These are phyloP conservation scores for Trichosporon coremiiforme DNA, from an alignment of 1,284 basidiomycete genomes.

Conservation along the genomic window DNA sequence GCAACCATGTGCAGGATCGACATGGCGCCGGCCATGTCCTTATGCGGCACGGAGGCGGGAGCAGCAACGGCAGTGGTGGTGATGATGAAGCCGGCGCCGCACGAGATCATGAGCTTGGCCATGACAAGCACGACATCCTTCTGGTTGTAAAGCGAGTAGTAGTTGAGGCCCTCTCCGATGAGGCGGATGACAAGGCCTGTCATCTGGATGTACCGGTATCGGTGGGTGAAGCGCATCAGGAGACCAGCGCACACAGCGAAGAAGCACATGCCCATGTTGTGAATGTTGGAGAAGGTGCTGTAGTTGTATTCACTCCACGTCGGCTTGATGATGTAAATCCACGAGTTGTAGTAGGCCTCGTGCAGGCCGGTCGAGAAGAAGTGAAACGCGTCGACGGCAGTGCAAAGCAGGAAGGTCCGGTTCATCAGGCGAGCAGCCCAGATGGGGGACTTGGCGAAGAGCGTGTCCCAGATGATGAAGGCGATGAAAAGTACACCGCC, in stretches of 20 bases:
- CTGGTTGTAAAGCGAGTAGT: conserved; percentile 18
- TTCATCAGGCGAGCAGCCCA: conserved; percentile 62
- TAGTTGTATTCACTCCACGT: conserved; percentile 43
- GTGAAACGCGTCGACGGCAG: conserved; percentile 55
- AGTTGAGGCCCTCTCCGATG: conserved; percentile 32
- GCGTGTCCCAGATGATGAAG: conserved; percentile 58
- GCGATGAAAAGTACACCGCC: conserved; percentile 56
- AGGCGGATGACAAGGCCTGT: conserved; percentile 40
- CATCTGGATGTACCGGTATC: conserved; percentile 56
- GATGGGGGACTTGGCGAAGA: conserved; percentile 57
- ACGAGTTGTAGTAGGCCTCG: conserved; percentile 54
- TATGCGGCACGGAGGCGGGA: conserved; percentile 55
- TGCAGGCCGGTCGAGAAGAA: conserved; percentile 51
- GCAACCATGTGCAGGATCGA: conserved; percentile 55
- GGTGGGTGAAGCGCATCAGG: conserved; percentile 53
- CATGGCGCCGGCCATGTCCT: conserved; percentile 54
- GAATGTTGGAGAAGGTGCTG: conserved; percentile 42
- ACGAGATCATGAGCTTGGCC: conserved; percentile 36
- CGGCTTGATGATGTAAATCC: conserved; percentile 52
- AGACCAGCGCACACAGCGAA: conserved; percentile 54
- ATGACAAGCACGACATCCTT: conserved; percentile 44
- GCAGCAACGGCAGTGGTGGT: conserved; percentile 53
- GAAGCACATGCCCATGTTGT: conserved; percentile 51
- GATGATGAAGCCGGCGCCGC: conserved; percentile 42
- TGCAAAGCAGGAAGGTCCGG: conserved; percentile 57